Base-by-base conservation (phyloP, 345 rosid species). In the rapeseed (Brassica napus) region DNA sequence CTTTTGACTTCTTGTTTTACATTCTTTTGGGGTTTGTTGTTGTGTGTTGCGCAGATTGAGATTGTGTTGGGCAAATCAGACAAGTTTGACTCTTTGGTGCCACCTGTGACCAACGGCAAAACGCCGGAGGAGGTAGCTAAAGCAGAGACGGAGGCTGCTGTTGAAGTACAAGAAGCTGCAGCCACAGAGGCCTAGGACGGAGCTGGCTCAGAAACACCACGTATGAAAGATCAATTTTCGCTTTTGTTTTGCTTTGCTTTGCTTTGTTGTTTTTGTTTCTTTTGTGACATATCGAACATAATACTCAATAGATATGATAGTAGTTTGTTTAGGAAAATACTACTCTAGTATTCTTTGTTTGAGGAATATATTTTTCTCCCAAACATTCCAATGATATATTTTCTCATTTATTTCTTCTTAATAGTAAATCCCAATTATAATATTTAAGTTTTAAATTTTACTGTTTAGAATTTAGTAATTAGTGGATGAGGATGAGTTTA, bases 41-140 rank as follows among this genome's bases (percentile, higher is more conserved):
- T 69, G 11, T 8, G 39, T 39, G 55, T 14, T 47, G 55, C 55
- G 59, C 68, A 28, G 95, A 94, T 91, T 18, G 97, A 94, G 85
- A 94, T 90, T 21, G 91, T 89, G 75, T 78, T 91, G 82, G 88
- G 86, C 9, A 91, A 89, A 49, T 88, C 96, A 1, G 97, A 89
- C 59, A 91, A 91, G 59, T 93, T 90, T 31, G 94, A 91, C 47
- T 70, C 82, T 9, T 74, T 93, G 84, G 87, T 91, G 89, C 77
- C 76, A 18, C 79, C 87, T 16, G 81, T 80, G 11, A 77, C 83
- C 16, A 28, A 35, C 10, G 76, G 84, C 0, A 81, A 70, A 34
- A 65, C 77, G 0, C 77, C 74, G 2, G 80, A 76, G 77, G 80
- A 71, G 14, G 76, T 30, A 75, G 68, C 76, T 1, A 80, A 42